Conservation (phyloP, 2,329 filamentous ascomycete genomes). For the Ascochyta rabiei region DNA sequence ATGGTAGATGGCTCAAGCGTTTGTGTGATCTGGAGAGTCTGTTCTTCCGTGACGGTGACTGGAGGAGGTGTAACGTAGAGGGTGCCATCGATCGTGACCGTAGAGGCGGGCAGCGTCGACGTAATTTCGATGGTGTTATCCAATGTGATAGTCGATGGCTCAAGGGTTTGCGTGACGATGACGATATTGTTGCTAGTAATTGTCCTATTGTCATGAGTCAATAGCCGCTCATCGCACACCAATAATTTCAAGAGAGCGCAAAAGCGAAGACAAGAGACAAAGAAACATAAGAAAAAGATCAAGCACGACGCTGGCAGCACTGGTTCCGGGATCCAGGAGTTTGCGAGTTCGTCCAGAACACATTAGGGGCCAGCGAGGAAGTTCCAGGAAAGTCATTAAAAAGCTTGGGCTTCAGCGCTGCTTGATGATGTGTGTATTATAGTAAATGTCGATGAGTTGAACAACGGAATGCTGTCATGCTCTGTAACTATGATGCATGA, state of each 20-base stretch:
- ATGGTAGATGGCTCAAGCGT: not conserved
- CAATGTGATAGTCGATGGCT: not conserved
- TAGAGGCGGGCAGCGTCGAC: not conserved
- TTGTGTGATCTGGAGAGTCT: not conserved
- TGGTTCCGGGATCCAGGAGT: not conserved
- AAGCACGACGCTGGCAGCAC: not conserved
- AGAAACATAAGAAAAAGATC: not conserved
- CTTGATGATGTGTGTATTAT: not conserved
- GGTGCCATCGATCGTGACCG: not conserved
- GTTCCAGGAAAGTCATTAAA: too few relatives aligned
- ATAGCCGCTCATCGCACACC: not conserved
- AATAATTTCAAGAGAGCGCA: not conserved
- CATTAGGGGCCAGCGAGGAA: not conserved
- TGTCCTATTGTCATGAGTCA: conserved; percentile 4
- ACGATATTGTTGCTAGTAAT: not conserved
- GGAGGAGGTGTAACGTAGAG: not conserved
- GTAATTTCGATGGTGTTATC: conserved; percentile 1
- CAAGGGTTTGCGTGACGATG: not conserved
- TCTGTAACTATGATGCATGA: not conserved
- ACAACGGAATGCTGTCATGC: not conserved
- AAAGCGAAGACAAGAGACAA: not conserved
- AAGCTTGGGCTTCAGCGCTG: too few relatives aligned
- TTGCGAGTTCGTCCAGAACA: not conserved
- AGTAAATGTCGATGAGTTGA: not conserved
- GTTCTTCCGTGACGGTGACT: not conserved